A percentile compares a stretch with the other conserved stretches of the same genome.
Conservation (phyloP, 352 stramenopile genomes). For the Pythium plurisporium region DNA sequence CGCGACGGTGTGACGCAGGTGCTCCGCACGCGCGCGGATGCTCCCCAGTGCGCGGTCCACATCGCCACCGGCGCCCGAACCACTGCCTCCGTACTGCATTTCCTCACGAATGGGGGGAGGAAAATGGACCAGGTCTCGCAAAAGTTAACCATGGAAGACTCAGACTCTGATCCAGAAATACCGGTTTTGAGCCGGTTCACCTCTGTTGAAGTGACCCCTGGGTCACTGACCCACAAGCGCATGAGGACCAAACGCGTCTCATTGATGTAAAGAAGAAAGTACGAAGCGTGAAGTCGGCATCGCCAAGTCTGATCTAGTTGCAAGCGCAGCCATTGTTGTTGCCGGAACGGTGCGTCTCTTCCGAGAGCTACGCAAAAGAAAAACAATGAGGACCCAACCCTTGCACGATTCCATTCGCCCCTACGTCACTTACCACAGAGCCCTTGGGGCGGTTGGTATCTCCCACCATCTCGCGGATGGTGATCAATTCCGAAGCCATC, state of each 20-base stretch:
- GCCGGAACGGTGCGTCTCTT: conserved; percentile 21
- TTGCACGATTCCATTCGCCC: not conserved
- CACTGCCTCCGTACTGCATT: conserved; percentile 17
- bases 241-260: not conserved
- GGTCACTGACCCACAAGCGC: not conserved
- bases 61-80: conserved; percentile 34
- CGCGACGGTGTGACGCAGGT: conserved; percentile 71
- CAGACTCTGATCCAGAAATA: conserved; percentile 6
- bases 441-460: conserved; percentile 62
- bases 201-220: not conserved
- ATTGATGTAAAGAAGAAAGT: conserved; percentile 6
- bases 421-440: conserved; percentile 38
- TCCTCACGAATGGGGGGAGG: not conserved
- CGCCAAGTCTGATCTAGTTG: conserved; percentile 19
- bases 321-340: conserved; percentile 26
- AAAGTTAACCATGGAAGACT: conserved; percentile 10
- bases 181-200: conserved; percentile 6
- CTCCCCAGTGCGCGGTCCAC: conserved; percentile 75
- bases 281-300: not conserved
- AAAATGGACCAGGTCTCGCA: not conserved
- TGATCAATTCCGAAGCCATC: conserved; percentile 98
- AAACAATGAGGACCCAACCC: too few species aligned
- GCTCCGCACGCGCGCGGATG: conserved; percentile 75
- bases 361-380: conserved; percentile 17
- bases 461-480: conserved; percentile 85